These are phyloP conservation scores for Phyllosticta ampelicida DNA, from an alignment of 2,329 filamentous ascomycete genomes.

Conservation along the genomic window DNA sequence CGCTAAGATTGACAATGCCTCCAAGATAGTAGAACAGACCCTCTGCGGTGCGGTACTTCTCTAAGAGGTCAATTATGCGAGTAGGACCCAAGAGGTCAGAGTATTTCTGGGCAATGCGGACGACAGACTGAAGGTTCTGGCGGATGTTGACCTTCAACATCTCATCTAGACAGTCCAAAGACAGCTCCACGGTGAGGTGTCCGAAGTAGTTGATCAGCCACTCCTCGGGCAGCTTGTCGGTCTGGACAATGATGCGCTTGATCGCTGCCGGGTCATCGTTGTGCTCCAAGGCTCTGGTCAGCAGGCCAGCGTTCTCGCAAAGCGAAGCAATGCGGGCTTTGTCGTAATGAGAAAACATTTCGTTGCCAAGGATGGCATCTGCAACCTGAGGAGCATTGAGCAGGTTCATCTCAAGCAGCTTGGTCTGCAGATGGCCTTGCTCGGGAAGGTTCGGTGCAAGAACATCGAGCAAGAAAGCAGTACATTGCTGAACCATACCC, in stretches of 20 bases:
- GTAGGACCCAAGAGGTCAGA: conserved; percentile 87
- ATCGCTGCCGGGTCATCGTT: conserved; percentile 83
- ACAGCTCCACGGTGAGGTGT: conserved; percentile 88
- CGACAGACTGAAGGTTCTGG: conserved; percentile 88
- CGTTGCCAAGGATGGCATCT: conserved; percentile 92
- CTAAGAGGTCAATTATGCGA: conserved; percentile 81
- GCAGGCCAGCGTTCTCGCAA: conserved; percentile 83
- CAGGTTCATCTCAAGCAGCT: conserved; percentile 94
- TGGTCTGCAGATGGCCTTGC: conserved; percentile 85
- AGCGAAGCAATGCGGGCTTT: conserved; percentile 77
- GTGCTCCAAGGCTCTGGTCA: conserved; percentile 66
- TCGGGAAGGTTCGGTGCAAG: conserved; percentile 92
- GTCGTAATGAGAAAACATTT: conserved; percentile 98
- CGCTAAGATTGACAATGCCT: conserved; percentile 92
- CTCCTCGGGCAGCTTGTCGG: conserved; percentile 78
- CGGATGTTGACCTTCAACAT: conserved; percentile 97
- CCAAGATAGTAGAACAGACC: conserved; percentile 97
- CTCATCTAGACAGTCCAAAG: conserved; percentile 83
- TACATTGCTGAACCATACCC: conserved; percentile 94
- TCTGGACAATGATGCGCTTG: conserved; percentile 81
- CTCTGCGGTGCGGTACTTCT: conserved; percentile 95
- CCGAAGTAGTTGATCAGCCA: conserved; percentile 92
- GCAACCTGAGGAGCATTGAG: conserved; percentile 94
- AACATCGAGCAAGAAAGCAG: conserved; percentile 93
- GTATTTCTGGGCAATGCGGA: conserved; percentile 95